Evolutionary conservation across 371 early-diverging fungal species (phyloP), one percentile per base, ranked within the genome.

Genomic region (Actinomortierella wolfii): DNA sequence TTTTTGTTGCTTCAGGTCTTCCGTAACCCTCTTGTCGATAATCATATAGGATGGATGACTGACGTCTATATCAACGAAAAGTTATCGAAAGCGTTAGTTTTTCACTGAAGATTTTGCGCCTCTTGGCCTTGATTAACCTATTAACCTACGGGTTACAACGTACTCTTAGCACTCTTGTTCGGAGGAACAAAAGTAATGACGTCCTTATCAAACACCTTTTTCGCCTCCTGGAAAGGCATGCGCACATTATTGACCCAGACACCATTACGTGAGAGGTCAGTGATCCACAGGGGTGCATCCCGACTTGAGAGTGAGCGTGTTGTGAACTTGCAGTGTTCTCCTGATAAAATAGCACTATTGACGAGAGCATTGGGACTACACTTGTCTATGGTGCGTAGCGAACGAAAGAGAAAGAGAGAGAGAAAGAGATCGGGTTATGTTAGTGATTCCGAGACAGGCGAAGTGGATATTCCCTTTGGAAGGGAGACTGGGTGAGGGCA

Each of bases 201-300:
- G 25, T 67, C 67, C 26, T 41, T 50, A 43, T 67, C 39, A 13
- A 46, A 52, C 21, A 73, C 58, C 54, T 73, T 67, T 28, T 45
- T 51, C 0, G 67, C 48, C 29, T 62, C 63, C 17, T 67, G 48
- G 46, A 55, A 56, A 40, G 53, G n/a, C 18, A 73, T 62, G 24
- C 39, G 51, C 18, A 51, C 59, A 2, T 53, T 54, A 23, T 73
- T 73, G 13, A 73, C 57, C 74, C 74, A 73, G 15, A 73, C 67
- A 41, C 74, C 74, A 46, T 73, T 73, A 18, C 54, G 29, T 0
- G 74, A 73, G 1, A 56, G 23, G 28, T 73, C 74, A 40, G 55
- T 73, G 51, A 73, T 63, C 67, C 67, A 73, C n/a, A 73, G 59
- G 1, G 45, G 52, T 2, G 67, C 67, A 1, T 45, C 51, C 9